A percentile compares a stretch with the other conserved stretches of the same genome.
These are phyloP conservation scores for Albatrellus sp. DNA, from an alignment of 1,284 basidiomycete genomes.

Conservation along the genomic window DNA sequence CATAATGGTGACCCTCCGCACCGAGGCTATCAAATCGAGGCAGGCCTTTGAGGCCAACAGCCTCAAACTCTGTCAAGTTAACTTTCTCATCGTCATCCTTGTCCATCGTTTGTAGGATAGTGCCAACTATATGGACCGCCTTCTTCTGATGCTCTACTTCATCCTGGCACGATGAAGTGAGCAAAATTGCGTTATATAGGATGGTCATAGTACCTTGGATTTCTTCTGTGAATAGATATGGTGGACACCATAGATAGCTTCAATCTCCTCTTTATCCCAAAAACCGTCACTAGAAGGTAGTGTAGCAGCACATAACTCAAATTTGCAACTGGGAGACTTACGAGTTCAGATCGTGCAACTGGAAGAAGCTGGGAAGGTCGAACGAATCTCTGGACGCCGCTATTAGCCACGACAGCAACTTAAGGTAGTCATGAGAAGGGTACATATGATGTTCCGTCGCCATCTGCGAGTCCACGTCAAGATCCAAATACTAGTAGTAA, in stretches of 20 bases:
- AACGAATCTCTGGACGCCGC: conserved; percentile 52
- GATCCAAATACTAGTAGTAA: conserved; percentile 1
- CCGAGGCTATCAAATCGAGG: conserved; percentile 86
- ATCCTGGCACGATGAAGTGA: conserved; percentile 29
- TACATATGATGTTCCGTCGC: conserved; percentile 78
- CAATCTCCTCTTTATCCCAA: conserved; percentile 75
- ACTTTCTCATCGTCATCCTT: conserved; percentile 71
- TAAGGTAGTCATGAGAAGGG: conserved; percentile 8
- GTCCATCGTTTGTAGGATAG: conserved; percentile 70
- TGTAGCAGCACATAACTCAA: background rate
- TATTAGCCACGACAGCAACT: background rate
- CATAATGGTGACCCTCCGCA: conserved; percentile 87
- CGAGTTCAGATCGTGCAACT: conserved; percentile 85
- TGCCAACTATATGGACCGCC: conserved; percentile 70
- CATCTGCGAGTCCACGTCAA: conserved; percentile 42
- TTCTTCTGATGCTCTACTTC: conserved; percentile 77
- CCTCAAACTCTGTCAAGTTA: conserved; percentile 69
- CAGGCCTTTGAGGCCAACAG: conserved; percentile 66
- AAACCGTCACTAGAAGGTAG: conserved; percentile 39
- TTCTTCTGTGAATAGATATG: conserved; percentile 87
- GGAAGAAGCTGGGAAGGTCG: conserved; percentile 72
- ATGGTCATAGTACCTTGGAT: conserved; percentile 41
- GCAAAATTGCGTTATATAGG: background rate
- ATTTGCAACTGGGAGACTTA: conserved; percentile 20
- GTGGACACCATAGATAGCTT: conserved; percentile 91